Evolutionary conservation across 192 early-diverging fungal species (phyloP), one percentile per base, ranked within the genome.

Genomic region (Podila minutissima): DNA sequence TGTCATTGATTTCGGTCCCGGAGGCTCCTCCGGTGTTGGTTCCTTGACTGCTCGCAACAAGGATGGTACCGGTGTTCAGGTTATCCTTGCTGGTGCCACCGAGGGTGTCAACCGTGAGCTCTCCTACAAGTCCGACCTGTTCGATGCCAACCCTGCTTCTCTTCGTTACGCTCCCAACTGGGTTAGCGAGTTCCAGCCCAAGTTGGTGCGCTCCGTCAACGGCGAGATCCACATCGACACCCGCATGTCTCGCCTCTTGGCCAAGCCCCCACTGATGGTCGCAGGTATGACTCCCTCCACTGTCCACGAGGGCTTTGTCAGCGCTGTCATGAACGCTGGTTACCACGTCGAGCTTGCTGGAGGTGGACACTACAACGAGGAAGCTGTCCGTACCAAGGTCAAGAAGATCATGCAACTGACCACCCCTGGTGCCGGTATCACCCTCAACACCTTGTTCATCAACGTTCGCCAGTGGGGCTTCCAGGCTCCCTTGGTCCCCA

Each of bases 281-380:
- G 94, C 94, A 26, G 97, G 97, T 38, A 97, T 97, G 96, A 95
- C 94, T 2, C 96, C 95, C 6, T 93, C 92, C 6, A 97, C 97
- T 8, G 91, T 89, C 71, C 92, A 87, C 65, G 90, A 89, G 49
- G 49, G 86, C 20, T 94, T 97, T 83, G 94, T 96, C 13, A 88
- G 93, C 10, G 95, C 96, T 24, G 86, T 94, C 41, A 92, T 92
- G 87, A 95, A 95, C 46, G 92, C 96, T 37, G 97, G 97, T 0
- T 98, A 94, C 76, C 94, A 96, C 69, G 87, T 93, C 22, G 97
- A 98, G 82, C 82, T 97, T 22, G 96, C 95, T 59, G 96, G 95
- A 46, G 96, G 97, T 65, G 95, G 95, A 57, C 94, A 97, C 61
- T 92, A 94, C 86, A 93, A 89, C 24, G 91, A 93, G 68, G 65